Conservation (phyloP, 2,329 filamentous ascomycete genomes). For the Diaporthe sp. region DNA sequence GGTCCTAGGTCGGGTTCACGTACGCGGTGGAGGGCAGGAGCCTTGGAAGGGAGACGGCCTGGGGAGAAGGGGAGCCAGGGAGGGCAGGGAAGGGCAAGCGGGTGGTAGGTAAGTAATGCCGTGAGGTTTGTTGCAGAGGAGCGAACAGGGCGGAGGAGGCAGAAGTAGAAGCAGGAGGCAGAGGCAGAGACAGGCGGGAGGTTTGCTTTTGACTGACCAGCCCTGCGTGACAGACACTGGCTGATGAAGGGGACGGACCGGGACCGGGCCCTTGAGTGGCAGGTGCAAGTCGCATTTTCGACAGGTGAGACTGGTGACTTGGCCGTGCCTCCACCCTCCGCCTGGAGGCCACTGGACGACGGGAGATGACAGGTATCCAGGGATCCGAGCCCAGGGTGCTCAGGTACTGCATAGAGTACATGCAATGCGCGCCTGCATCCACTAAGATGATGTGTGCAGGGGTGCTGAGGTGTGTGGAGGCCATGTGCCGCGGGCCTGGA, state of each 20-base stretch:
- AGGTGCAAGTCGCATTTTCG: conserved; percentile 19
- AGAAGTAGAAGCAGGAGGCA: background rate
- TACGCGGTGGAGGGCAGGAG: background rate
- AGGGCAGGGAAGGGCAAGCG: background rate
- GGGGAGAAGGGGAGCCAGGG: conserved; percentile 17
- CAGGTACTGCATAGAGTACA: background rate
- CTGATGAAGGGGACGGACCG: conserved; percentile 27
- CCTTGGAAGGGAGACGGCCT: conserved; percentile 13
- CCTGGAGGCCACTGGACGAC: conserved; percentile 4
- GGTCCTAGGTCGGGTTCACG: background rate
- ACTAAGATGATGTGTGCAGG: conserved; percentile 30
- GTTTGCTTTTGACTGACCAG: conserved; percentile 34
- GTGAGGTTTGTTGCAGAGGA: conserved; percentile 22
- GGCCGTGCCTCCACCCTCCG: conserved; percentile 26
- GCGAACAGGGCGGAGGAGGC: background rate
- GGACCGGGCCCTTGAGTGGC: conserved; percentile 23
- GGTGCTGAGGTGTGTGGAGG: conserved; percentile 19
- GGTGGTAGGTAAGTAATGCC: background rate
- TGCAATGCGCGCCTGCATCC: conserved; percentile 23
- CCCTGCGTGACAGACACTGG: conserved; percentile 24
- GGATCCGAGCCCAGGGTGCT: conserved; percentile 17
- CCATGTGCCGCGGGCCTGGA: conserved; percentile 29
- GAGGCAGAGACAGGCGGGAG: conserved; percentile 5
- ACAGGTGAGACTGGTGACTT: conserved; percentile 33
- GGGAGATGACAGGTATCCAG: conserved; percentile 24